Base-by-base conservation (phyloP, 495 filamentous ascomycete species). In the Neurospora pannonica region DNA sequence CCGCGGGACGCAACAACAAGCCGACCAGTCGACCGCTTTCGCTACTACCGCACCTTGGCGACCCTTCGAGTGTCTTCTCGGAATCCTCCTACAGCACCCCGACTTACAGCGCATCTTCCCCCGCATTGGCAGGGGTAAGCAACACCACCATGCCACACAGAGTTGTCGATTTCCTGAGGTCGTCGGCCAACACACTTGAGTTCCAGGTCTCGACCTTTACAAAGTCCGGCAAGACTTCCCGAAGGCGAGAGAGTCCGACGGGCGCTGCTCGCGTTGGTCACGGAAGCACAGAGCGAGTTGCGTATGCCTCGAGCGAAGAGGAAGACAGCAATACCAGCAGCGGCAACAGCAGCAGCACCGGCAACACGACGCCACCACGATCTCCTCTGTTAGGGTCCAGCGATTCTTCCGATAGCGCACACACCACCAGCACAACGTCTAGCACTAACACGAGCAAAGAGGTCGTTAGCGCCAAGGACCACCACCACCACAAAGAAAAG, bases 101-200 rank as follows among this genome's bases (percentile, higher is more conserved):
- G 43, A 39, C 42, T 62, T 31, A n/a, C 38, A 71, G 54, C 74
- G 13, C 38, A 69, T 28, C 46, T 70, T 72, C 76, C 78, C 77
- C 74, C 60, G 77, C 75, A 76, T 72, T 72, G 70, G 72, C 71
- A 75, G 74, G 71, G 71, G 71, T 39, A 54, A 60, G 21, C 42
- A 71, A 38, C 60, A 48, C 73, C 79, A 84, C 79, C 36, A 88
- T 87, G 86, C 86, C 86, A 54, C 85, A 87, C 77, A 82, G 83
- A 39, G 85, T 88, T 73, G 79, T 82, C 48, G 81, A 84, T 72
- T 87, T 88, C 74, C 85, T 89, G 75, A 78, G 84, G 73, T 80
- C 81, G 36, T 84, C 85, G 37, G 78, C 83, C 43, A 80, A 74
- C n/a, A 75, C 80, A 1, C 40, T 82, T 9, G 81, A 83, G 69